Evolutionary conservation across 2,329 filamentous ascomycete genomes (phyloP).

Genomic region (Zymoseptoria ardabiliae): DNA sequence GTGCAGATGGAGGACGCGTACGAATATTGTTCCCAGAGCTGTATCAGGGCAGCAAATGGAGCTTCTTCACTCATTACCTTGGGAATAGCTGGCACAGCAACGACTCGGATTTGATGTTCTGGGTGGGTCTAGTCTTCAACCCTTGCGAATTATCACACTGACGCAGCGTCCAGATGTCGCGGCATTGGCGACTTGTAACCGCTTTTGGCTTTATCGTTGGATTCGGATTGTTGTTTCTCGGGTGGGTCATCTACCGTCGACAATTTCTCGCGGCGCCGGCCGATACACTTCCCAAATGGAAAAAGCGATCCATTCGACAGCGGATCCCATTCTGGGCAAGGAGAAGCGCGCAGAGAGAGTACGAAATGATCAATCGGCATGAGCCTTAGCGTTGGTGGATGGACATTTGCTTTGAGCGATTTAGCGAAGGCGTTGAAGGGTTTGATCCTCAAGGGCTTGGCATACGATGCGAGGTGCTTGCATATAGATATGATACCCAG

Average conservation of each 20-base stretch:
- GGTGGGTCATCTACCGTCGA: conserved; percentile 47
- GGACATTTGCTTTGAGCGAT: conserved; percentile 2
- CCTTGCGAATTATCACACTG: conserved; percentile 7
- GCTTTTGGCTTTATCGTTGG: conserved; percentile 45
- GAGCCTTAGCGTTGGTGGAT: conserved; percentile 14
- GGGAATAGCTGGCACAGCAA: conserved; percentile 60
- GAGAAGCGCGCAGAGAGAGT: conserved; percentile 21
- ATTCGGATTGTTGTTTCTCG: conserved; percentile 38
- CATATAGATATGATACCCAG: background rate
- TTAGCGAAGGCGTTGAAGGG: conserved; percentile 13
- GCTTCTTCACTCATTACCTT: conserved; percentile 61
- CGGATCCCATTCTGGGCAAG: conserved; percentile 26
- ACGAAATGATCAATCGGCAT: conserved; percentile 26
- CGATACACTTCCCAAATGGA: conserved; percentile 19
- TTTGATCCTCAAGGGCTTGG: background rate
- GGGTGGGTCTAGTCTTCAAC: conserved; percentile 36
- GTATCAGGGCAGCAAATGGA: conserved; percentile 61
- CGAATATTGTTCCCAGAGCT: conserved; percentile 63
- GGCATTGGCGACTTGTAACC: conserved; percentile 50
- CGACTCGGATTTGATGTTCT: conserved; percentile 59
- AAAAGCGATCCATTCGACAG: conserved; percentile 15
- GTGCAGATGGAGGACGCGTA: conserved; percentile 44
- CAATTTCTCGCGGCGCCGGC: conserved; percentile 22
- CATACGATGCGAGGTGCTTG: background rate
- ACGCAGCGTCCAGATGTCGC: conserved; percentile 29